Conservation (phyloP, 345 rosid genomes). For the Aquilaria malaccensis region DNA sequence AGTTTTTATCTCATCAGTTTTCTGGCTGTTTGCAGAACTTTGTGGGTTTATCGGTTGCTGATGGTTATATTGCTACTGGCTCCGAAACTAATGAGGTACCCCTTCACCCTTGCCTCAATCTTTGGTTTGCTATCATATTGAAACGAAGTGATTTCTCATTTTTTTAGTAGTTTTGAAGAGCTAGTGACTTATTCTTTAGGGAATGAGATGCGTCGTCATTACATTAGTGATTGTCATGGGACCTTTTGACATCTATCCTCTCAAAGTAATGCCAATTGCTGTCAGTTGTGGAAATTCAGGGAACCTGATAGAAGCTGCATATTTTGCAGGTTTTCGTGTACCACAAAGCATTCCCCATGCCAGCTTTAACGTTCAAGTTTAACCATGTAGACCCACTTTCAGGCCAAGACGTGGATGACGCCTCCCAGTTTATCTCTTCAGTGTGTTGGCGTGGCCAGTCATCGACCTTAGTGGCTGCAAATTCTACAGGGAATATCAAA, state of each 20-base stretch:
- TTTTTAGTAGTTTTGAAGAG: too few relatives aligned
- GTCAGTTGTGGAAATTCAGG: too few relatives aligned
- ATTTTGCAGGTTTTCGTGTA: slow-evolving; percentile 63
- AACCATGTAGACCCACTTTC: slow-evolving; percentile 46
- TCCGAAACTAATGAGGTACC: slow-evolving; percentile 97
- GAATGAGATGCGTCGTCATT: too few relatives aligned
- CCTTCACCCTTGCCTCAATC: background rate
- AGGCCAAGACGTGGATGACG: slow-evolving; percentile 55
- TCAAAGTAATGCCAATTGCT: too few relatives aligned
- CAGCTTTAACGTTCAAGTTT: slow-evolving; percentile 75
- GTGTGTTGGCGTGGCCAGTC: slow-evolving; percentile 90
- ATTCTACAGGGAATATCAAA: slow-evolving; percentile 86
- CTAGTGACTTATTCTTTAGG: too few relatives aligned
- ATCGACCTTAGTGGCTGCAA: slow-evolving; percentile 75
- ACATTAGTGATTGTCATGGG: too few relatives aligned
- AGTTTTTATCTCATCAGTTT: background rate
- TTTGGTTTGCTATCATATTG: too few relatives aligned
- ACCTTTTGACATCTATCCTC: too few relatives aligned
- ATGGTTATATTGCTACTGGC: slow-evolving; percentile 97
- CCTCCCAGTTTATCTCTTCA: slow-evolving; percentile 70
- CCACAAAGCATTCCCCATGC: slow-evolving; percentile 99
- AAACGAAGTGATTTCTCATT: too few relatives aligned
- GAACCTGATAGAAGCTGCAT: too few relatives aligned
- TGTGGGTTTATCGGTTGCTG: slow-evolving; percentile 86
- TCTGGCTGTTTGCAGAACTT: slow-evolving; percentile 58